Base-by-base conservation (phyloP, 2,329 filamentous ascomycete genomes). In the Cladosporium velox region DNA sequence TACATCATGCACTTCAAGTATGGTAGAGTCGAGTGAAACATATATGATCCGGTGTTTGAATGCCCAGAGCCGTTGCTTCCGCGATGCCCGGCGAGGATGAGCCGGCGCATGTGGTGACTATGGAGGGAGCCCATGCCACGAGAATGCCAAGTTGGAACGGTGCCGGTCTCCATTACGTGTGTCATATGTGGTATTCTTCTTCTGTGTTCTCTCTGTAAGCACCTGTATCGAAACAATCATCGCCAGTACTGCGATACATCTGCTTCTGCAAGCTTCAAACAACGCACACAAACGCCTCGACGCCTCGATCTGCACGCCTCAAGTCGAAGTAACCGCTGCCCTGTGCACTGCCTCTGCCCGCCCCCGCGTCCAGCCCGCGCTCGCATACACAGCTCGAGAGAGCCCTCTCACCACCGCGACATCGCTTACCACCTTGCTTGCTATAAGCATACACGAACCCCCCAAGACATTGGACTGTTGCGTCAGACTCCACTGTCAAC, bases 381-480 rank as follows among this genome's bases (percentile, higher is more conserved):
- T 30, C 12, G 49, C 24, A 52, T 52, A 52, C 49, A 44, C 38
- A 44, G 38, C 38, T 18, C 35, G 14, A 24, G 41, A 52, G 26
- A 11, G 28, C 28, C 10, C 26, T 15, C 26, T 57, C 52, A 32
- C 52, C 14, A 57, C 26, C 55, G 32, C 24, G 34, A 59, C 38
- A 15, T 59, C 57, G 57, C 57, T 26, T 59, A 58, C 55, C 14
- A 59, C 38, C 24, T 38, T 47, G 35, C 24, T 59, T 10, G 35
- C 26, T n/a, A 57, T 28, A 38, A 35, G 32, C 55, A 58, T 14
- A 55, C 32, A 58, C n/a, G 2, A 58, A 15, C 6, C 15, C 24
- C 57, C 57, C 14, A 30, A 47, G 35, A 38, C 57, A 59, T 30
- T 47, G 57, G n/a, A 30, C 59, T 62, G 59, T 62, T 51, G 15